Evolutionary conservation across 2,329 filamentous ascomycete species (phyloP), one percentile per base, ranked within the genome.

Genomic region (Colletotrichum aenigma): DNA sequence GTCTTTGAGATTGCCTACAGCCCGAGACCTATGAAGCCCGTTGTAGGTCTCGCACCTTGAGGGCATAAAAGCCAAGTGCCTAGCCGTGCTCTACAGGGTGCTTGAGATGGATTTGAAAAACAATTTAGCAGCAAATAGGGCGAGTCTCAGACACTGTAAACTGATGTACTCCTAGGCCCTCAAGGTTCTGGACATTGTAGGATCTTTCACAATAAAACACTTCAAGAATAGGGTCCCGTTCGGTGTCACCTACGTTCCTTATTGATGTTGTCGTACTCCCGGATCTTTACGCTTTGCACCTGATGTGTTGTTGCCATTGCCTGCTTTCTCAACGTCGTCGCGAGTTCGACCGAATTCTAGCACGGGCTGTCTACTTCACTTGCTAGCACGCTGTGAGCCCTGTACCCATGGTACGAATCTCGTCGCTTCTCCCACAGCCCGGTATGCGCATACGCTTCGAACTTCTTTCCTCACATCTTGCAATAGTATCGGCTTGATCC

Each of bases 381-480:
- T 52, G 43, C 43, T 21, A 52, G n/a, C 43, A 52, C 43, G 9
- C 43, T 52, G 6, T 21, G 6, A 52, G n/a, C 43, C n/a, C 43
- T 1, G 43, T 13, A 24, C 43, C 43, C 12, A 0, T 21, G 43
- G n/a, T 13, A 48, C 43, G 2, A 16, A 21, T 21, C n/a, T 48
- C 9, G 43, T 48, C n/a, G n/a, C n/a, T 21, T 7, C 3, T 21
- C 43, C 3, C n/a, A n/a, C n/a, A 48, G 10, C 3, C 10, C n/a
- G 38, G 38, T 18, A 7, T 48, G 43, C 8, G 10, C 43, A 43
- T 43, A 43, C 38, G 16, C 38, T 6, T 43, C 18, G 9, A 13
- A 48, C 12, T 12, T 48, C 0, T 12, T 21, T 48, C 5, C 10
- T 13, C n/a, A 0, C 10, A n/a, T 12, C 43, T 13, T 13, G 1